Evolutionary conservation across 495 filamentous ascomycete genomes (phyloP).

Genomic region (Staphylotrichum longicolle): DNA sequence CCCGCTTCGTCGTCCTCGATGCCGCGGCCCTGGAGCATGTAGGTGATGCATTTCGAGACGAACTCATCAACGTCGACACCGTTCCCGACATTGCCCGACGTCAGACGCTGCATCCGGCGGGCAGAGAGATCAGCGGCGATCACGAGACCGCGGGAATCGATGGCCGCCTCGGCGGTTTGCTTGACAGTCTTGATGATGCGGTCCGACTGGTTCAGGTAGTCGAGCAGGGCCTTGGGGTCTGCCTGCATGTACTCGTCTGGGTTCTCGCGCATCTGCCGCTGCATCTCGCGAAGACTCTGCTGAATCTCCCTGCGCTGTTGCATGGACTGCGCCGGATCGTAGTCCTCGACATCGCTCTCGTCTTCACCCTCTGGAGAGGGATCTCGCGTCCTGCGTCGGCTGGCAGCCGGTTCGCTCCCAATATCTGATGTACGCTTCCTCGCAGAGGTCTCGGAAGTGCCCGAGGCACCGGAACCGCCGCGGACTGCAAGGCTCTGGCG

Average conservation of each 20-base stretch:
- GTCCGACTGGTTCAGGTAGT: slow-evolving; percentile 64
- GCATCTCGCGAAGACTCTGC: slow-evolving; percentile 63
- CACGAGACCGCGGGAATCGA: slow-evolving; percentile 83
- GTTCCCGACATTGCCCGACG: slow-evolving; percentile 62
- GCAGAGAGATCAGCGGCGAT: slow-evolving; percentile 71
- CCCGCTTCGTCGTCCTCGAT: slow-evolving; percentile 42
- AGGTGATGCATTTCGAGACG: slow-evolving; percentile 83
- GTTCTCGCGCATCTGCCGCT: slow-evolving; percentile 66
- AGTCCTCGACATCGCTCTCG: slow-evolving; percentile 48
- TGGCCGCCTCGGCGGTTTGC: slow-evolving; percentile 87
- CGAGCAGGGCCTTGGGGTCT: slow-evolving; percentile 53
- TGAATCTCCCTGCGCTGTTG: slow-evolving; percentile 72
- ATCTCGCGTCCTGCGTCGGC: slow-evolving; percentile 40
- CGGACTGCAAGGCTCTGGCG: slow-evolving; percentile 26
- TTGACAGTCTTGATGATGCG: slow-evolving; percentile 65
- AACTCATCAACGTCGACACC: slow-evolving; percentile 92
- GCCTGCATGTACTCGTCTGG: slow-evolving; percentile 63
- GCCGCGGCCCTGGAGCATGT: slow-evolving; percentile 67
- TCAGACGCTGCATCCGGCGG: slow-evolving; percentile 67
- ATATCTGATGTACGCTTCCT: slow-evolving; percentile 51
- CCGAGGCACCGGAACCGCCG: neutral
- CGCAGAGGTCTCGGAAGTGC: neutral
- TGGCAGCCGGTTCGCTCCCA: slow-evolving; percentile 38
- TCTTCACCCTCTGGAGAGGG: slow-evolving; percentile 27
- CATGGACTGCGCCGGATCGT: slow-evolving; percentile 85